Evolutionary conservation across 2,329 filamentous ascomycete genomes (phyloP).

Genomic region (Paraconiothyrium sp.): DNA sequence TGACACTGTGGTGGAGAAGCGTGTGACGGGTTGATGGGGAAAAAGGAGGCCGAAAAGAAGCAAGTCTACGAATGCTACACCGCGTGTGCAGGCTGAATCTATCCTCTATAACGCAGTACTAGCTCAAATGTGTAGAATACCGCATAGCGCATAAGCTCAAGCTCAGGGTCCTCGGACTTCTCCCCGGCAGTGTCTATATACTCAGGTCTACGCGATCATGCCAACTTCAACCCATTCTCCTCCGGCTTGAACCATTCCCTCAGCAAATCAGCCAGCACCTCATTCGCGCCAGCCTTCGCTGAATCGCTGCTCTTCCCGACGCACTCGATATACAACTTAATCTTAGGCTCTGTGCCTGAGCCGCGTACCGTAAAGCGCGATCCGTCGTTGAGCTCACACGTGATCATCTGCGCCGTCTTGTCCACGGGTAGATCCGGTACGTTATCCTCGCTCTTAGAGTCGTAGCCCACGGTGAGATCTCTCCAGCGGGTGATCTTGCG

Average conservation of each 20-base stretch:
- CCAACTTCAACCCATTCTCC: slow-evolving; percentile 46
- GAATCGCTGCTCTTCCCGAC: slow-evolving; percentile 52
- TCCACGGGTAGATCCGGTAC: slow-evolving; percentile 66
- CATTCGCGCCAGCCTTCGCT: slow-evolving; percentile 56
- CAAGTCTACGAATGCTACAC: no score
- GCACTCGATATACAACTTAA: slow-evolving; percentile 67
- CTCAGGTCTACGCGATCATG: slow-evolving; percentile 26
- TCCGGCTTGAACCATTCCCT: slow-evolving; percentile 60
- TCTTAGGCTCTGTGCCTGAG: slow-evolving; percentile 73
- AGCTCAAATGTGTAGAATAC: no score
- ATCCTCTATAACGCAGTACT: no score
- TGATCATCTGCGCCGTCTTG: slow-evolving; percentile 70
- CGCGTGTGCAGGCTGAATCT: no score
- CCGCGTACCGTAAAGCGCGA: slow-evolving; percentile 68
- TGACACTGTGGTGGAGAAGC: no score
- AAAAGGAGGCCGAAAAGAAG: no score
- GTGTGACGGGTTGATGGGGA: no score
- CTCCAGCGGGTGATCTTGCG: slow-evolving; percentile 67
- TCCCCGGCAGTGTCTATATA: background rate
- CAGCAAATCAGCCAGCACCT: slow-evolving; percentile 57
- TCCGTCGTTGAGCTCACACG: slow-evolving; percentile 64
- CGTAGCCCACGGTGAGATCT: slow-evolving; percentile 69
- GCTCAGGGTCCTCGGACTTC: background rate
- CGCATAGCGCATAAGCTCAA: no score
- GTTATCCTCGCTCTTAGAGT: slow-evolving; percentile 63